These are phyloP conservation scores for Scedosporium aurantiacum DNA, from an alignment of 2,329 filamentous ascomycete species.

Conservation along the genomic window DNA sequence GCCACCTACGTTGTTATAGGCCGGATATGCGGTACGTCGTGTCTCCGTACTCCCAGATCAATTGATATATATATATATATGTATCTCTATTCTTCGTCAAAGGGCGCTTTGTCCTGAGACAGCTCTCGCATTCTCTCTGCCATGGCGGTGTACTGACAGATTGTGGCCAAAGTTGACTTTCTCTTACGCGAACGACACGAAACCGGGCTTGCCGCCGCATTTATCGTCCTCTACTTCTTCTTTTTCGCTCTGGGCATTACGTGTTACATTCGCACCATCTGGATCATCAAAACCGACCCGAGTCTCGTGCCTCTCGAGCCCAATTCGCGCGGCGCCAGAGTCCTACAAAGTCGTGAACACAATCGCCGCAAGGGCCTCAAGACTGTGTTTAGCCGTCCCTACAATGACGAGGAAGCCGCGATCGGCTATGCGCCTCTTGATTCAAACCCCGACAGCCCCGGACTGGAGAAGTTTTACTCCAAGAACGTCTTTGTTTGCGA, in stretches of 20 bases:
- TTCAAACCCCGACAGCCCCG: conserved; percentile 47
- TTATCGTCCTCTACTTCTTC: conserved; percentile 63
- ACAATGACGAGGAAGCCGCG: conserved; percentile 13
- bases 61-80: neutral
- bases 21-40: conserved; percentile 52
- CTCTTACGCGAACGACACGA: conserved; percentile 43
- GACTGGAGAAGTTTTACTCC: conserved; percentile 66
- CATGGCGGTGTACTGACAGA: conserved; percentile 1
- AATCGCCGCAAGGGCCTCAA: conserved; percentile 16
- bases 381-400: conserved; percentile 10
- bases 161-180: conserved; percentile 49
- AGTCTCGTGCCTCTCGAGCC: conserved; percentile 58
- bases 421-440: conserved; percentile 22
- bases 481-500: conserved; percentile 80
- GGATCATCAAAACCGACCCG: conserved; percentile 57
- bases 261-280: conserved; percentile 61
- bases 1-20: conserved; percentile 61
- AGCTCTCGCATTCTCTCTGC: neutral
- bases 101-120: neutral
- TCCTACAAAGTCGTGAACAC: neutral
- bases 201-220: conserved; percentile 49
- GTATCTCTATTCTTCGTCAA: neutral
- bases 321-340: neutral
- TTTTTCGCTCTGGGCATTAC: conserved; percentile 55
- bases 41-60: neutral